Evolutionary conservation across 345 rosid genomes (phyloP).

Genomic region (Leavenworthia alabamica): DNA sequence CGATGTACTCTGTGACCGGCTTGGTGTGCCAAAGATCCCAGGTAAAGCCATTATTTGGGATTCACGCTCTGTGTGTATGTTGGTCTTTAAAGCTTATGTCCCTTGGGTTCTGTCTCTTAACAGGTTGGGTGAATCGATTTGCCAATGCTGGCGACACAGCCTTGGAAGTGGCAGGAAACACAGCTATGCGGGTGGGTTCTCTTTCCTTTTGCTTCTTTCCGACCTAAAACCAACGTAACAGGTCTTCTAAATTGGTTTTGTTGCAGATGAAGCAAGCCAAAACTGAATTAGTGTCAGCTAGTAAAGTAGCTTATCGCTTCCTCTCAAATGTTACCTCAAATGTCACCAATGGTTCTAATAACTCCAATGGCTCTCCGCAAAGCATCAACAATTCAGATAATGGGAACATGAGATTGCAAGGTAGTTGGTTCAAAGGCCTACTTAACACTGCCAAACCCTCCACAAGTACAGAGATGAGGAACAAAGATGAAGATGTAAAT

Average conservation of each 20-base stretch:
- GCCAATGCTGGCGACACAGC: conserved; percentile 95
- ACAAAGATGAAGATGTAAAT: conserved; percentile 28
- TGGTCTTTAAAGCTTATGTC: neutral
- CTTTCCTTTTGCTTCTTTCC: neutral
- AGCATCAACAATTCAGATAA: conserved; percentile 50
- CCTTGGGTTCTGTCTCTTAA: conserved; percentile 1
- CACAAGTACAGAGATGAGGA: conserved; percentile 20
- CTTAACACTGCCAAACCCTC: conserved; percentile 49
- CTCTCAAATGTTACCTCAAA: conserved; percentile 56
- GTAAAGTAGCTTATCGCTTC: conserved; percentile 93
- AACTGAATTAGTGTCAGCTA: conserved; percentile 85
- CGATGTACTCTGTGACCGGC: conserved; percentile 70
- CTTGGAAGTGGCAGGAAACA: conserved; percentile 75
- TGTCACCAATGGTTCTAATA: conserved; percentile 19
- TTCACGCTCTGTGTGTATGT: neutral
- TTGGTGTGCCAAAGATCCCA: conserved; percentile 90
- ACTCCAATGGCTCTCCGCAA: conserved; percentile 11
- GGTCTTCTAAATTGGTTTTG: conserved; percentile 1
- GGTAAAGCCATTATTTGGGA: conserved; percentile 37
- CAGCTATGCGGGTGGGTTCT: conserved; percentile 60
- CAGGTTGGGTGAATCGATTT: conserved; percentile 99
- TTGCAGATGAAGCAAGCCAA: conserved; percentile 90
- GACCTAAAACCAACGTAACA: neutral
- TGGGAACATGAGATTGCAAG: conserved; percentile 56
- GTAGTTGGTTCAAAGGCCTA: conserved; percentile 73